Evolutionary conservation across 495 filamentous ascomycete genomes (phyloP), one percentile per base, ranked within the genome.

Genomic region (Tuber calosporum): DNA sequence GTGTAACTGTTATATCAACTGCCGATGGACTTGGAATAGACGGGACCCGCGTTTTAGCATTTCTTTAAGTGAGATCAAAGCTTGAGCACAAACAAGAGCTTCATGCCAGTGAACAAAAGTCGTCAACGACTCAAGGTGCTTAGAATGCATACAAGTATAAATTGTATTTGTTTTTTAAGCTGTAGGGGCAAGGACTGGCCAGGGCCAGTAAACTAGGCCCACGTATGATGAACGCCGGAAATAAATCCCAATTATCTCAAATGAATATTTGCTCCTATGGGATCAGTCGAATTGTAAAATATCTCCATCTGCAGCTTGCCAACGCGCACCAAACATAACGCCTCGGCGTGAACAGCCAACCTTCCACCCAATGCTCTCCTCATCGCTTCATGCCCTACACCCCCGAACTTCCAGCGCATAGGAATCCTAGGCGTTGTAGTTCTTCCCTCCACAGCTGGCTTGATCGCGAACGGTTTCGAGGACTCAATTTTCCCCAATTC

Each of bases 351-450:
- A 74, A 99, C 81, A 82, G 90, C 90, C 77, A 97, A 82, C 39
- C 83, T 84, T 0, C 94, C 93, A 17, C 94, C 93, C n/a, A 99
- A 82, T n/a, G 95, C 94, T 78, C 88, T 88, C 77, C 85, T 88
- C 40, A 99, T 83, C 43, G 89, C 90, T 37, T 92, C 90, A 82
- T 94, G 96, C 3, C 94, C 95, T 58, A 96, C 88, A 17, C 90
- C 89, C 20, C 87, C 90, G 1, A 94, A 71, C 66, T 87, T 88
- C 88, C 94, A 91, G 39, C 90, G 85, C 8, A 97, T 94, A 0
- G 95, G 94, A 68, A 99, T 79, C 72, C 85, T 86, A 4, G 95
- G 95, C 2, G 89, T 90, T 71, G 74, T 48, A 2, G 76, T 77
- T n/a, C 66, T 72, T 9, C 85, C 81, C 4, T 89, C 88, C 5